Evolutionary conservation across 495 filamentous ascomycete genomes (phyloP), one percentile per base, ranked within the genome.

Genomic region (Massariosphaeria phaeospora): DNA sequence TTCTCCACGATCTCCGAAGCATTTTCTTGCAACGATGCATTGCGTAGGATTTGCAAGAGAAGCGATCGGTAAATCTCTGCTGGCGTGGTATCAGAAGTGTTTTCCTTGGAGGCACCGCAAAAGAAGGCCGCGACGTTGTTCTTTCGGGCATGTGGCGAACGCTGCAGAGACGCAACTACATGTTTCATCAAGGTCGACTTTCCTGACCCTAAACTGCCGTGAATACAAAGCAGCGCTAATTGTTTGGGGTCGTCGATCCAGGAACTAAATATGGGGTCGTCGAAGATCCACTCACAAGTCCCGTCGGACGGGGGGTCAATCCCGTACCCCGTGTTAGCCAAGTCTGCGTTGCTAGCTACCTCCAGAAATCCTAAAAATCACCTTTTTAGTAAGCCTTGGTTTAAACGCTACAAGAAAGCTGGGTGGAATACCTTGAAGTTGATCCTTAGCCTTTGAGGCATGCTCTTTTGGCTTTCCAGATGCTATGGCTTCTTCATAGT

Each of bases 101-200:
- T 39, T 7, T 5, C n/a, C 35, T 18, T 15, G n/a, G 6, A 17
- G 20, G 35, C 6, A 15, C 7, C n/a, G n/a, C n/a, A 39, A 15
- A 39, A 39, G 35, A 39, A 39, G 5, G 35, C n/a, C 6, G 35
- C 35, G 20, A 39, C n/a, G 13, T 39, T 6, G 20, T 12, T 6
- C 6, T 39, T 39, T 15, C 5, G 5, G n/a, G n/a, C n/a, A 18
- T 12, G 35, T 6, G n/a, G n/a, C 20, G n/a, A 18, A 8, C 30
- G 8, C 35, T 39, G n/a, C 35, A 39, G 7, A 6, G 20, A 15
- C 20, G 12, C 26, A 15, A 25, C 12, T 6, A 20, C 15, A 23
- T 24, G 10, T 15, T 44, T 44, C 41, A 44, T 44, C 20, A 44
- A 24, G 4, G 41, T 44, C 6, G 41, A 44, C 20, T 44, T 44